phyloP scores from a whole-genome alignment of 441 rosid species.

The Syzygium syzygioides region DNA sequence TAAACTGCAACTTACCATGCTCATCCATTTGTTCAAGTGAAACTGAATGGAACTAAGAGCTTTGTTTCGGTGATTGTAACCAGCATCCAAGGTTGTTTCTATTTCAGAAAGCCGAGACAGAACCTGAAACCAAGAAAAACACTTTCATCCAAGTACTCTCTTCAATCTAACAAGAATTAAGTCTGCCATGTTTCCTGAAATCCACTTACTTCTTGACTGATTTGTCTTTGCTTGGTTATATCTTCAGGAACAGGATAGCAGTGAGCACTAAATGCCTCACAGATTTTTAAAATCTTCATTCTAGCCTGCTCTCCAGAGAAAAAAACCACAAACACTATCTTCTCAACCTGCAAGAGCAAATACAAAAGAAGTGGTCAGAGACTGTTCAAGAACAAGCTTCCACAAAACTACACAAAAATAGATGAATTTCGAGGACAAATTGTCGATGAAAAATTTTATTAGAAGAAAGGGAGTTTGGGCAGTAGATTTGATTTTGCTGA shows the following conservation, averaged over 20 bases:
- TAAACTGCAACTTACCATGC: slow-evolving; percentile 46
- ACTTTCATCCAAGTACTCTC: slow-evolving; percentile 14
- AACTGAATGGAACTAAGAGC: background rate
- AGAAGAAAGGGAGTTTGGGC: background rate
- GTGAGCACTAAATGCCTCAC: slow-evolving; percentile 96
- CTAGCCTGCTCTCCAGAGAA: slow-evolving; percentile 98
- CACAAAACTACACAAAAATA: background rate
- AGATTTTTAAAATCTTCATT: slow-evolving; percentile 75
- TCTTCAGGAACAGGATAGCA: slow-evolving; percentile 96
- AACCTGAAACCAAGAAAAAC: slow-evolving; percentile 48
- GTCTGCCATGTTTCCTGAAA: slow-evolving; percentile 5
- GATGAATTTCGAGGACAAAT: background rate
- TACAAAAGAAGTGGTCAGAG: background rate
- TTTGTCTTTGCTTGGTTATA: slow-evolving; percentile 73
- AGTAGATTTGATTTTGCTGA: background rate
- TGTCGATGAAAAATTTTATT: background rate
- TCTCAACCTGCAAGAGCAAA: slow-evolving; percentile 61
- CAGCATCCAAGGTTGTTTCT: slow-evolving; percentile 3
- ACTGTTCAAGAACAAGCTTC: slow-evolving; percentile 3
- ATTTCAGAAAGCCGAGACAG: slow-evolving; percentile 24
- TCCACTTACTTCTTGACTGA: slow-evolving; percentile 73
- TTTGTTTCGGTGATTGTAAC: background rate
- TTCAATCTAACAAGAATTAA: slow-evolving; percentile 4
- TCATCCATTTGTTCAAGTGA: slow-evolving; percentile 42
- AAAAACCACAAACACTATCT: slow-evolving; percentile 78